Conservation (phyloP, 2,329 filamentous ascomycete species). For the Xylaria sp. region DNA sequence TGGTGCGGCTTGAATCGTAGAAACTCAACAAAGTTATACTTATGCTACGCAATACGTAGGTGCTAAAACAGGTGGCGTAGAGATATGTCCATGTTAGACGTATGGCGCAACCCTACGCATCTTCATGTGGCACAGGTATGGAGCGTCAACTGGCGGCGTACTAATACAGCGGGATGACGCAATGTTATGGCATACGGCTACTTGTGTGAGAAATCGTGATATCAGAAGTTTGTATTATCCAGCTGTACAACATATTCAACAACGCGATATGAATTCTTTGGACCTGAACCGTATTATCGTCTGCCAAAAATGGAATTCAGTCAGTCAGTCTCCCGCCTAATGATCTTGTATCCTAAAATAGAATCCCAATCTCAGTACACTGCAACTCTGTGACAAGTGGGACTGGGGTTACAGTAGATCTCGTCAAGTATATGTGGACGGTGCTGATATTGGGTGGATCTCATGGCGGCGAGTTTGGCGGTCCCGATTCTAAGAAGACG, state of each 20-base stretch:
- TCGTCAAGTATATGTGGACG: conserved; percentile 13
- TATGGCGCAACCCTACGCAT: conserved; percentile 9
- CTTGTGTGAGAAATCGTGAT: neutral
- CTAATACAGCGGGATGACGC: conserved; percentile 13
- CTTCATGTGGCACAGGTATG: conserved; percentile 18
- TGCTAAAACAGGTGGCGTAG: neutral
- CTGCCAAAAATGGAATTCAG: neutral
- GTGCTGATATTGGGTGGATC: conserved; percentile 6
- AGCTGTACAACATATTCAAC: neutral
- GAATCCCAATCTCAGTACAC: conserved; percentile 25
- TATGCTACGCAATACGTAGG: neutral
- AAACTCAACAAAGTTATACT: neutral
- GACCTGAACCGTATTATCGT: neutral
- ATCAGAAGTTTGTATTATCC: neutral
- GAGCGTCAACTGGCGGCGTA: neutral
- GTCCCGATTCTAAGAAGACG: conserved; percentile 4
- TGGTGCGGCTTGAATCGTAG: neutral
- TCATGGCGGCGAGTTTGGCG: conserved; percentile 13
- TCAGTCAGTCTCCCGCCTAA: conserved; percentile 3
- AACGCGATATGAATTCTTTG: neutral
- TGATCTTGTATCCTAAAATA: conserved; percentile 34
- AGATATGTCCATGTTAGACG: conserved; percentile 2
- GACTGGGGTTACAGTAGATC: conserved; percentile 29
- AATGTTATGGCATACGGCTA: conserved; percentile 3
- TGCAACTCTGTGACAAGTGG: conserved; percentile 24